Evolutionary conservation across 345 rosid genomes (phyloP).

Genomic region (Anastatica hierochuntica): DNA sequence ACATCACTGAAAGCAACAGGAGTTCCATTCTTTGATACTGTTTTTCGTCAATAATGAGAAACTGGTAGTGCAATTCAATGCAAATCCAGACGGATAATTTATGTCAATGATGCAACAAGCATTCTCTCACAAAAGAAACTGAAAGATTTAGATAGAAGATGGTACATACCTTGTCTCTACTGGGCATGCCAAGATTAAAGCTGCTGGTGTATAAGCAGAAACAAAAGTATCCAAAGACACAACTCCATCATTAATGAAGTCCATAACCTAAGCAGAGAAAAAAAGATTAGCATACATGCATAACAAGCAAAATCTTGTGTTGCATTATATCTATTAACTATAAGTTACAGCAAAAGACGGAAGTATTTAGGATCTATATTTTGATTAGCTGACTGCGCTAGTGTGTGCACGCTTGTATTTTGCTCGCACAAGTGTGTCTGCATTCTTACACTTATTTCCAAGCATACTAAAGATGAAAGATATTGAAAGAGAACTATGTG

Average conservation of each 20-base stretch:
- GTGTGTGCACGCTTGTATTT: too few relatives aligned
- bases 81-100: neutral
- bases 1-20: neutral
- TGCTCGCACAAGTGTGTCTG: too few relatives aligned
- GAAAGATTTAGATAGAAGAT: too few relatives aligned
- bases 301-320: neutral
- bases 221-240: conserved; percentile 79
- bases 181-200: conserved; percentile 55
- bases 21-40: neutral
- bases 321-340: too few relatives aligned
- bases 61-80: neutral
- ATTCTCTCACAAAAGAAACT: neutral
- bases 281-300: conserved; percentile 2
- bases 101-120: neutral
- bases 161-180: conserved; percentile 60
- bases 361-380: too few relatives aligned
- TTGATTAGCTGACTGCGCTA: too few relatives aligned
- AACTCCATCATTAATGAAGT: conserved; percentile 90
- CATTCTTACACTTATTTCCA: too few relatives aligned
- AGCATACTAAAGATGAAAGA: too few relatives aligned
- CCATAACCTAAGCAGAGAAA: conserved; percentile 61
- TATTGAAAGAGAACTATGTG: too few relatives aligned
- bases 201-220: conserved; percentile 58
- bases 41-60: conserved; percentile 8
- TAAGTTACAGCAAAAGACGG: too few relatives aligned